Base-by-base conservation (phyloP, 2,329 filamentous ascomycete genomes). In the Diaporthe australafricana region DNA sequence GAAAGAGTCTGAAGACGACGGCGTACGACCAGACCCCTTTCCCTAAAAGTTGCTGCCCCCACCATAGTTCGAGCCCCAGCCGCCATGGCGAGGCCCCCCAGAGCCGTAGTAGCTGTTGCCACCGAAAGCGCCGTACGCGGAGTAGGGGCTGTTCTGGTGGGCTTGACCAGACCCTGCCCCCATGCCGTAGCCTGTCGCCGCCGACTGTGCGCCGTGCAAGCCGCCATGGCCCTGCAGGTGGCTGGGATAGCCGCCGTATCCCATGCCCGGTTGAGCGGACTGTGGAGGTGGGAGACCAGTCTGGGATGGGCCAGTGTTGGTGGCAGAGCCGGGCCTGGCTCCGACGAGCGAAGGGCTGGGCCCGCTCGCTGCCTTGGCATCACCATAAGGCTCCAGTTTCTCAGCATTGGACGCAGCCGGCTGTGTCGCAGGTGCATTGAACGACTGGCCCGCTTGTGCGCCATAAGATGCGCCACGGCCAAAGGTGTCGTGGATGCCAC, bases 61-160 rank as follows among this genome's bases (percentile, higher is more conserved):
- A 48, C 72, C 70, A 84, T 90, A 90, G 85, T 90, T 90, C 76
- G 84, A 85, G 76, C 88, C 88, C 88, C 88, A 90, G 77, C 88
- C 88, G n/a, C 72, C 70, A 42, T 71, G 72, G 75, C 87, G 85
- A 73, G 85, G 85, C 77, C 84, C 84, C 75, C 86, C 81, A 70
- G 77, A 77, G 78, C 88, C 88, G 81, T 86, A 87, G 50, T 67
- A 71, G 75, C 81, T 84, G 73, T 82, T 83, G 74, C 81, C 82
- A 74, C 84, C 83, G 67, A 87, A 88, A 63, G 83, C 84, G 66
- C 84, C 85, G 74, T 89, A 90, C 30, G 84, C 85, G 56, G 85
- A 86, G 74, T 90, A 90, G 17, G 86, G 86, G 76, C 81, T 86
- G 80, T 83, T 89, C 74, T 87, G 86, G 79, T 90, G 87, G 74